Evolutionary conservation across 495 filamentous ascomycete genomes (phyloP).

Genomic region (Geopyxis carbonaria): DNA sequence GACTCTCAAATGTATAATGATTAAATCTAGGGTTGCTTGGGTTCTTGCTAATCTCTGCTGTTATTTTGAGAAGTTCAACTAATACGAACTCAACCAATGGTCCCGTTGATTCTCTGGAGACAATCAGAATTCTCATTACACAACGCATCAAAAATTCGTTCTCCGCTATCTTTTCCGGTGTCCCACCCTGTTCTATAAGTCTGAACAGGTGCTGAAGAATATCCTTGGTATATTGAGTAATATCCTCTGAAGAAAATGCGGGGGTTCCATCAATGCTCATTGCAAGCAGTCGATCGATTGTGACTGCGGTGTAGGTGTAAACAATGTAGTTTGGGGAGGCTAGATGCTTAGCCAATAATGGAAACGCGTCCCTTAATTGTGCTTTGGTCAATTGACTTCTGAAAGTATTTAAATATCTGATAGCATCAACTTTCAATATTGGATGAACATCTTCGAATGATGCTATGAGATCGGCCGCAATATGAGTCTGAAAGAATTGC

Average conservation of each 20-base stretch:
- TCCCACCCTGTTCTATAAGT: constrained; percentile 61
- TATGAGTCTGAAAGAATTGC: constrained; percentile 79
- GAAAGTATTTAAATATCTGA: constrained; percentile 94
- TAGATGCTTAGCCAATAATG: constrained; percentile 76
- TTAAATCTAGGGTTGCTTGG: constrained; percentile 96
- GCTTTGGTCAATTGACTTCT: constrained; percentile 69
- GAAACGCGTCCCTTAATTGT: constrained; percentile 77
- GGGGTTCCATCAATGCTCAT: constrained; percentile 59
- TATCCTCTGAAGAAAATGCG: constrained; percentile 52
- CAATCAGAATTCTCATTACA: constrained; percentile 89
- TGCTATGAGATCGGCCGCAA: constrained; percentile 63
- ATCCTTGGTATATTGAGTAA: constrained; percentile 65
- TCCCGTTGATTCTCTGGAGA: constrained; percentile 61
- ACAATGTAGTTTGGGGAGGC: constrained; percentile 79
- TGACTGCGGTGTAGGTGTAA: constrained; percentile 91
- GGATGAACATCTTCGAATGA: constrained; percentile 46
- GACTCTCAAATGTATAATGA: constrained; percentile 90
- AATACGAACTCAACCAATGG: constrained; percentile 57
- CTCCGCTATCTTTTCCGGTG: constrained; percentile 86
- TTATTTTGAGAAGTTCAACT: constrained; percentile 66
- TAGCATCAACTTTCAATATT: constrained; percentile 88
- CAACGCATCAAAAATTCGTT: constrained; percentile 98
- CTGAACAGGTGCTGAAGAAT: constrained; percentile 83
- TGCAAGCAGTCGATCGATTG: constrained; percentile 73
- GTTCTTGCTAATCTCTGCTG: constrained; percentile 71